Conservation (phyloP, 2,329 filamentous ascomycete genomes). For the Ceratocystis huliohia region DNA sequence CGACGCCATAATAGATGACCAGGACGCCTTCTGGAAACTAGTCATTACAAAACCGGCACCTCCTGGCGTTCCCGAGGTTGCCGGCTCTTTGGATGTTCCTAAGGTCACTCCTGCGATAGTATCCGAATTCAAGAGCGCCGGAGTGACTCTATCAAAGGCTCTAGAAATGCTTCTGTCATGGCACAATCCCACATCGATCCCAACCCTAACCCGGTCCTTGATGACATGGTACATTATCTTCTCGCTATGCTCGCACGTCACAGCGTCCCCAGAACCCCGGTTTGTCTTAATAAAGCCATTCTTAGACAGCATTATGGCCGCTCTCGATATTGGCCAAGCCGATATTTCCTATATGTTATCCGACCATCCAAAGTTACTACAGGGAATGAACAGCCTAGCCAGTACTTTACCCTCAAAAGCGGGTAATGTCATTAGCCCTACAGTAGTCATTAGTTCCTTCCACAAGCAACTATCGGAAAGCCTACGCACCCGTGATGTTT, state of each 20-base stretch:
- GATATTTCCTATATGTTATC: constrained; percentile 10
- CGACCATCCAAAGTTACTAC: background rate
- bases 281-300: constrained; percentile 16
- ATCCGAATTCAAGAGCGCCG: background rate
- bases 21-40: constrained; percentile 19
- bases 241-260: constrained; percentile 1
- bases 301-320: constrained; percentile 16
- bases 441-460: background rate
- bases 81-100: constrained; percentile 8
- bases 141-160: constrained; percentile 9
- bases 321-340: background rate
- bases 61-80: constrained; percentile 1
- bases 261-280: background rate
- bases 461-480: constrained; percentile 18
- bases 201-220: constrained; percentile 8
- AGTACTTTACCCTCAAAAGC: background rate
- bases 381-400: background rate
- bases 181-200: background rate
- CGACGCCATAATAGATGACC: constrained; percentile 14
- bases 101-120: background rate
- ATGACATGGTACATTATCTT: constrained; percentile 19
- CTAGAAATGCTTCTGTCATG: constrained; percentile 14
- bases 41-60: constrained; percentile 11
- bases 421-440: background rate
- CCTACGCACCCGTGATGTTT: constrained; percentile 9